Evolutionary conservation across 371 early-diverging fungal genomes (phyloP), one percentile per base, ranked within the genome.

Genomic region (Mucor saturninus): DNA sequence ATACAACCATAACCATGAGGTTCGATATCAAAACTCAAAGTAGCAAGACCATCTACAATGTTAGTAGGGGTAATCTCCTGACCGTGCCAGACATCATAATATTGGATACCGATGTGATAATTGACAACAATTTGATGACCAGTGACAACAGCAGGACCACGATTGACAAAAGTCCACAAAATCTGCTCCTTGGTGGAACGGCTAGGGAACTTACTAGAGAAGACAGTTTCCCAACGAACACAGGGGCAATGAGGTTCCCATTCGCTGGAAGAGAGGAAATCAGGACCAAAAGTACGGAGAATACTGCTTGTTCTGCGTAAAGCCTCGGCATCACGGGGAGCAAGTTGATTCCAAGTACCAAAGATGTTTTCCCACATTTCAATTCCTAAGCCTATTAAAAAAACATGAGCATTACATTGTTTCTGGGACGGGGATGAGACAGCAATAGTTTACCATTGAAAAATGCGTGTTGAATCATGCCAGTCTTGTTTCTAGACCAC

Each of bases 331-430:
- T 72, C 72, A 51, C 72, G 64, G 56, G 72, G 72, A 40, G 68
- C 37, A 11, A 72, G 29, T 52, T 64, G 65, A 29, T 72, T 72
- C 62, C 65, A 72, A 10, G 62, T 64, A 52, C 72, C 72, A 62
- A 72, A 72, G 56, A 72, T 67, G 29, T 72, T 72, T 62, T 72
- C 72, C 72, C 67, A 67, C 29, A 67, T 49, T 52, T 72, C 72
- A 53, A 72, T 59, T 35, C 72, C 72, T 52, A 72, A 54, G 39
- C 72, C 72, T 72, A 32, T 35, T 5, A 21, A 35, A 35, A 35
- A 35, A 35, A 35, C 0, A 8, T 35, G 35, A 35, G 35, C 8
- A 35, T 35, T 1, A 21, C 21, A 21, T 21, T 21, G 21, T 21
- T 21, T 21, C 21, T 21, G 21, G 21, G 21, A 21, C 21, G 21